These are phyloP conservation scores for Claviceps sp. DNA, from an alignment of 2,329 filamentous ascomycete species.

Conservation along the genomic window DNA sequence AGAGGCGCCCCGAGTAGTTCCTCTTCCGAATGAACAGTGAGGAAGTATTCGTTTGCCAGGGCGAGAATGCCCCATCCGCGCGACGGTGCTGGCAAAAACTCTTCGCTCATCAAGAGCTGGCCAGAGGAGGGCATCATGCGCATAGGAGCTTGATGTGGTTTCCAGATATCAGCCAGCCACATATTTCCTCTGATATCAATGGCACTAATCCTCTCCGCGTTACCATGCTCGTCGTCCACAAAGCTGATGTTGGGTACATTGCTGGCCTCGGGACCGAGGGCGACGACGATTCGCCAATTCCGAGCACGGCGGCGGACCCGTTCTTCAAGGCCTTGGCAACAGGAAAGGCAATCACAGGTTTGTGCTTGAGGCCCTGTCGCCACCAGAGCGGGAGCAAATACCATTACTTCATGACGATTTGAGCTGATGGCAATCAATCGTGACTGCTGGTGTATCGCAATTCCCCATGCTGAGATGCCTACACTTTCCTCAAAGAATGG, in stretches of 20 bases:
- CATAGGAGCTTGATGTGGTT: constrained; percentile 14
- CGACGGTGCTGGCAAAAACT: constrained; percentile 15
- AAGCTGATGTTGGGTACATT: constrained; percentile 45
- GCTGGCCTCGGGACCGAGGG: constrained; percentile 22
- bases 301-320: constrained; percentile 27
- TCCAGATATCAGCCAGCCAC: constrained; percentile 43
- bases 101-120: constrained; percentile 15
- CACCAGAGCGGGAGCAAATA: constrained; percentile 36
- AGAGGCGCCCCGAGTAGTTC: constrained; percentile 20
- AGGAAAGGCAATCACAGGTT: constrained; percentile 5
- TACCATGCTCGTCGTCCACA: constrained; percentile 29
- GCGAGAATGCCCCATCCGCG: constrained; percentile 37
- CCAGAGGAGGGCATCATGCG: constrained; percentile 11
- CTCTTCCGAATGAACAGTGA: constrained; percentile 20
- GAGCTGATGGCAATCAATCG: constrained; percentile 76
- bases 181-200: constrained; percentile 35
- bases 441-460: constrained; percentile 69
- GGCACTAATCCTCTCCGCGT: constrained; percentile 36
- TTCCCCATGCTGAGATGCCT: constrained; percentile 70
- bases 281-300: constrained; percentile 37
- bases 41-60: constrained; percentile 30
- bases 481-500: constrained; percentile 68
- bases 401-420: constrained; percentile 47
- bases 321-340: constrained; percentile 12
- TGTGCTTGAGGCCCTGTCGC: not conserved